Evolutionary conservation across 169 alveolate species (phyloP).

Genomic region (Eimeria falciformis): DNA sequence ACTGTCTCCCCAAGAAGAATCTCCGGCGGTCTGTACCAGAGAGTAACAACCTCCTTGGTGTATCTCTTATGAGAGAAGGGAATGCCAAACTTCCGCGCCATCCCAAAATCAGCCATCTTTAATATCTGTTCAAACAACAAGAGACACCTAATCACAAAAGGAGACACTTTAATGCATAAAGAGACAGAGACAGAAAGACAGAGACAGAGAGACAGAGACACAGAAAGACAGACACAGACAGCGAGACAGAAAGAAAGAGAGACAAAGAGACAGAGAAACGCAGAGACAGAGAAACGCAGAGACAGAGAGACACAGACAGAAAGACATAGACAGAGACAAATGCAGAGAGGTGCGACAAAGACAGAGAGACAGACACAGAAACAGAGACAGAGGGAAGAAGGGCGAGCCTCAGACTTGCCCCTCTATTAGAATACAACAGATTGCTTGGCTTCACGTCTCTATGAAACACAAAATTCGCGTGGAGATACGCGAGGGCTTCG

Average conservation of each 20-base stretch:
- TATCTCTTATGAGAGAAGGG: slow-evolving; percentile 79
- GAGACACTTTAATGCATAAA: too few species aligned
- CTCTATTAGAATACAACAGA: slow-evolving; percentile 89
- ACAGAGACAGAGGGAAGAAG: not conserved
- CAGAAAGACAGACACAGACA: not conserved
- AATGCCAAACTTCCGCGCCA: slow-evolving; percentile 93
- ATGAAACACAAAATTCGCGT: slow-evolving; percentile 93
- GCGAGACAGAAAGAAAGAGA: not conserved
- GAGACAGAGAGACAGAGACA: not conserved
- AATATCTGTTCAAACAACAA: slow-evolving; percentile 52
- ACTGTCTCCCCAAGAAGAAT: slow-evolving; percentile 53
- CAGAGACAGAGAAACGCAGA: not conserved
- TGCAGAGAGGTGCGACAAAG: not conserved
- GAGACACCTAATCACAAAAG: too few species aligned
- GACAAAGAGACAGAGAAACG: not conserved
- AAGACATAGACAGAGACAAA: not conserved
- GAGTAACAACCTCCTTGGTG: slow-evolving; percentile 93
- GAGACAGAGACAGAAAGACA: not conserved
- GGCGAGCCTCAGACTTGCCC: slow-evolving; percentile 73
- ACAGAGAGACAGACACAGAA: not conserved
- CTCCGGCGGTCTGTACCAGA: slow-evolving; percentile 98
- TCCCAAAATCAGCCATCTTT: slow-evolving; percentile 93
- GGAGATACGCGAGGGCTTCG: slow-evolving; percentile 89
- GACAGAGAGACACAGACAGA: not conserved
- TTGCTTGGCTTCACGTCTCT: slow-evolving; percentile 93